A percentile compares a stretch with the other conserved stretches of the same genome.
Evolutionary conservation across 805 yeast species (phyloP).

Genomic region (Lipomyces kockii): DNA sequence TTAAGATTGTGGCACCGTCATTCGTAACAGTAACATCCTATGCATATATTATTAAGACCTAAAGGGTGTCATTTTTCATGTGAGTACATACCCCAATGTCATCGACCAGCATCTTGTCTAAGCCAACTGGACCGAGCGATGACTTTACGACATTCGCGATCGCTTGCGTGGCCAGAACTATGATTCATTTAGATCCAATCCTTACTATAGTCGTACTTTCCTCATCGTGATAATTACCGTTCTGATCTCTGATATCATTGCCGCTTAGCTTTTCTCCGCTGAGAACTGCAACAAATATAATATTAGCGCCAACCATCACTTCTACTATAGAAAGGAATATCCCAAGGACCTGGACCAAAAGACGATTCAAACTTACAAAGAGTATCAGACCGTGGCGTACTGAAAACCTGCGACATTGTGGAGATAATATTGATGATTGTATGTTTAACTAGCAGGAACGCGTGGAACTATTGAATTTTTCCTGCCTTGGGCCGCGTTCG

Average conservation of each 20-base stretch:
- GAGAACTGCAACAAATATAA: slow-evolving; percentile 53
- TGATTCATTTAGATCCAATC: neutral
- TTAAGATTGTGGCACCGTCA: slow-evolving; percentile 96
- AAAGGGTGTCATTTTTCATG: neutral
- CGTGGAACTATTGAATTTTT: neutral
- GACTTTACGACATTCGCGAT: slow-evolving; percentile 86
- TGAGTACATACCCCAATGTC: slow-evolving; percentile 72
- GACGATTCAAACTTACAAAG: slow-evolving; percentile 54
- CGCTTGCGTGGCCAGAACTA: slow-evolving; percentile 82
- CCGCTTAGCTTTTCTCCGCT: slow-evolving; percentile 97
- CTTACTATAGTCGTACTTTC: neutral
- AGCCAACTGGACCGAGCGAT: slow-evolving; percentile 96
- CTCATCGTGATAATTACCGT: slow-evolving; percentile 51
- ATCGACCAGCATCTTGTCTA: slow-evolving; percentile 97
- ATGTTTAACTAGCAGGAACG: neutral
- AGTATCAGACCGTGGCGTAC: slow-evolving; percentile 87
- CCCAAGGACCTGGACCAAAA: neutral
- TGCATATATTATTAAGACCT: neutral
- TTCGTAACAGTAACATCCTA: slow-evolving; percentile 94
- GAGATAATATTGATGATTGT: neutral
- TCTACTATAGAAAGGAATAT: neutral
- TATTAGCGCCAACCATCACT: neutral
- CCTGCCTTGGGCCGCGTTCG: neutral
- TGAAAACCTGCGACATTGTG: slow-evolving; percentile 64
- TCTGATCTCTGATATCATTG: slow-evolving; percentile 94